phyloP scores from a whole-genome alignment of 495 filamentous ascomycete species.

The Penicillium goetzii region DNA sequence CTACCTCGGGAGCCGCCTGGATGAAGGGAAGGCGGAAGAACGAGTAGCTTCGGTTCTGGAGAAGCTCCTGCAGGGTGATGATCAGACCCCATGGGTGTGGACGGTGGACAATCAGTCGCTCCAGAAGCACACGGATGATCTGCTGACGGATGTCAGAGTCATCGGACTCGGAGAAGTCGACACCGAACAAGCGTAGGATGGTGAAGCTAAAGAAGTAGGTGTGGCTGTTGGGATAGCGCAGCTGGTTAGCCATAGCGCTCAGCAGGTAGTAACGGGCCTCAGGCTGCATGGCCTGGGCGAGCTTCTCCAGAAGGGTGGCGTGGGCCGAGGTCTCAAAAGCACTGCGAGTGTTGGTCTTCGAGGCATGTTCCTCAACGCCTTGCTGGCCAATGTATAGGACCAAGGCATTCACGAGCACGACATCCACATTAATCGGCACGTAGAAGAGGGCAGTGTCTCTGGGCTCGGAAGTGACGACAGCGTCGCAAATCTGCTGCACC shows the following conservation, averaged over 20 bases:
- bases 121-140: constrained; percentile 83
- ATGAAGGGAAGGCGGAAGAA: constrained; percentile 95
- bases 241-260: constrained; percentile 84
- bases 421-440: constrained; percentile 65
- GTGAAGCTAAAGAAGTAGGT: constrained; percentile 93
- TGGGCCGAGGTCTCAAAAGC: constrained; percentile 78
- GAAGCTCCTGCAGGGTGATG: constrained; percentile 84
- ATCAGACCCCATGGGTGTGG: constrained; percentile 97
- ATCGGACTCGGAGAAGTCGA: constrained; percentile 74
- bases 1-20: constrained; percentile 83
- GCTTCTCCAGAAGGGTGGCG: constrained; percentile 69
- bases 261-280: constrained; percentile 86
- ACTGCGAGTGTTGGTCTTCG: constrained; percentile 59
- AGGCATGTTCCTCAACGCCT: constrained; percentile 60
- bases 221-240: constrained; percentile 85
- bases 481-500: constrained; percentile 71
- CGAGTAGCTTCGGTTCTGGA: constrained; percentile 84
- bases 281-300: constrained; percentile 72
- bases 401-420: constrained; percentile 75
- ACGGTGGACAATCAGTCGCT: constrained; percentile 85
- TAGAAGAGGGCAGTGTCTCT: constrained; percentile 64
- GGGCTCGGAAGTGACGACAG: constrained; percentile 57
- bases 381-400: constrained; percentile 79
- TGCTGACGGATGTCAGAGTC: constrained; percentile 85
- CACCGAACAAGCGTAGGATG: constrained; percentile 83